phyloP scores from a whole-genome alignment of 148 eudicot genomes.

The Arbutus unedo region DNA sequence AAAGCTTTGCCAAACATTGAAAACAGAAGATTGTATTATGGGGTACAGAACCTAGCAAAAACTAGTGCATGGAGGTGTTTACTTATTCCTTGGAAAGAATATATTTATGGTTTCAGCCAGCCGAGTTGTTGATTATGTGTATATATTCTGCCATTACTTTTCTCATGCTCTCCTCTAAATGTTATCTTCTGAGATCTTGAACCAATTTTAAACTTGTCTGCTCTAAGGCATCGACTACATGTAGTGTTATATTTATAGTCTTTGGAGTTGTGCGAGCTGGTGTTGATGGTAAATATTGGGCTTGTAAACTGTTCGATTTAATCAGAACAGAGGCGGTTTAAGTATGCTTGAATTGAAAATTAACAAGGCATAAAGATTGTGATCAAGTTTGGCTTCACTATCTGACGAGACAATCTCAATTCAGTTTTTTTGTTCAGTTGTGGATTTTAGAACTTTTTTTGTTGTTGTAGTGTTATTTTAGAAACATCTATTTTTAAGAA shows the following conservation, averaged over 20 bases:
- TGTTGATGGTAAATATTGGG: neutral
- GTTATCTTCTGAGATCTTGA: neutral
- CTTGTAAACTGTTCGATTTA: neutral
- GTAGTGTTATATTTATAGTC: neutral
- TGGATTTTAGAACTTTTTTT: no score
- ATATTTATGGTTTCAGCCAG: conserved; percentile 22
- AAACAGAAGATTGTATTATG: conserved; percentile 23
- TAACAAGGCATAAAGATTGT: neutral
- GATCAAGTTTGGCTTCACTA: neutral
- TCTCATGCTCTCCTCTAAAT: neutral
- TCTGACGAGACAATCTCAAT: neutral
- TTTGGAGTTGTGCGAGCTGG: neutral
- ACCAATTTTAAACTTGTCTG: neutral
- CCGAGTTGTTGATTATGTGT: neutral
- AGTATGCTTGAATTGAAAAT: neutral
- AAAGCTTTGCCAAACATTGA: conserved; percentile 23
- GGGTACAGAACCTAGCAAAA: conserved; percentile 18
- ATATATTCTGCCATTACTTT: neutral
- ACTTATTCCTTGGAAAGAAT: conserved; percentile 37
- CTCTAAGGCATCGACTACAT: neutral
- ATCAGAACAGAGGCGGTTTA: neutral
- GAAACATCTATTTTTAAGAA: neutral
- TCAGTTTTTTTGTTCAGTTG: neutral
- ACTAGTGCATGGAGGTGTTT: conserved; percentile 11
- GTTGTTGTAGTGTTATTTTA: neutral